Conservation (phyloP, 352 stramenopile genomes). For the Pilasporangium apinafurcum region DNA sequence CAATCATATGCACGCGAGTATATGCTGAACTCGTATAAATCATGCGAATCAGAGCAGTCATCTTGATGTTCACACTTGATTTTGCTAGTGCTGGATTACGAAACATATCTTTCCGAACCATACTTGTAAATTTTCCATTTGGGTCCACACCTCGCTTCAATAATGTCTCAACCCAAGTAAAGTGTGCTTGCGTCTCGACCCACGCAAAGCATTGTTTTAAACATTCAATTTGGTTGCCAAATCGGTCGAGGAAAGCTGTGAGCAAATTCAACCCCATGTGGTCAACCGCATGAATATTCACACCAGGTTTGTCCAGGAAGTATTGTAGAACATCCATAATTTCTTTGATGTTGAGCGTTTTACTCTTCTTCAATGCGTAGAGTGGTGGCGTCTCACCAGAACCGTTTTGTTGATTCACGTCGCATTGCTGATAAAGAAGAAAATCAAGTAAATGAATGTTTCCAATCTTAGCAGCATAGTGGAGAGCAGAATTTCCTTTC, state of each 20-base stretch:
- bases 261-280: conserved; percentile 37
- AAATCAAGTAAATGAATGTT: conserved; percentile 70
- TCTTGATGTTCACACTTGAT: conserved; percentile 15
- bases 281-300: conserved; percentile 40
- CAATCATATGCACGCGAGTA: conserved; percentile 30
- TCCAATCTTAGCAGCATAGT: conserved; percentile 45
- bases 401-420: conserved; percentile 35
- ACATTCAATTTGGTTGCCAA: conserved; percentile 19
- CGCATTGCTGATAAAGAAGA: conserved; percentile 46
- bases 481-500: conserved; percentile 37
- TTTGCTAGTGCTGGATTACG: conserved; percentile 21
- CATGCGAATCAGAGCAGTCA: conserved; percentile 39
- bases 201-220: conserved; percentile 25
- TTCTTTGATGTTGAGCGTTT: conserved; percentile 12
- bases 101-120: conserved; percentile 23
- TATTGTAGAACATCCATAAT: conserved; percentile 39
- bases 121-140: conserved; percentile 36
- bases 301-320: conserved; percentile 22
- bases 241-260: conserved; percentile 47
- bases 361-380: conserved; percentile 43
- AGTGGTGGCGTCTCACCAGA: conserved; percentile 44
- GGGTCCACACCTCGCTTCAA: conserved; percentile 49
- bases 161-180: conserved; percentile 38
- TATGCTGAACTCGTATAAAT: conserved; percentile 21
- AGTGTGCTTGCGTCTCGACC: conserved; percentile 36